These are phyloP conservation scores for Eragrostis curvula DNA, from an alignment of 176 grass and related monocot species.

Conservation along the genomic window DNA sequence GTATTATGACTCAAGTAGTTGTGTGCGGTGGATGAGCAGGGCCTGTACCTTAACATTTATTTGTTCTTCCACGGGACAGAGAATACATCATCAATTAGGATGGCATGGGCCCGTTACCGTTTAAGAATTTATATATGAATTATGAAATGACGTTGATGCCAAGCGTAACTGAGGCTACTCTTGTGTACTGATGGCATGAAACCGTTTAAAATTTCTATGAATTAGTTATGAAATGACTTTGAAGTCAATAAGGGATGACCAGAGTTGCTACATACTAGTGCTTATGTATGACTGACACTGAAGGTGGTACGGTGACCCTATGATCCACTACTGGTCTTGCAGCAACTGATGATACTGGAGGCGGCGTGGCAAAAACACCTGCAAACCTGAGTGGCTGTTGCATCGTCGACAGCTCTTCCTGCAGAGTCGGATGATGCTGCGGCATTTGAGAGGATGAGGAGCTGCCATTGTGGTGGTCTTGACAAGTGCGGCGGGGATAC, in stretches of 20 bases:
- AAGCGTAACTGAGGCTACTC: not conserved
- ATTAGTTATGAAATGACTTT: too few relatives aligned
- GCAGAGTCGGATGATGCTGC: slow-evolving; percentile 9
- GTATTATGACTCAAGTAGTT: not conserved
- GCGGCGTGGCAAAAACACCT: slow-evolving; percentile 6
- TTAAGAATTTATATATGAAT: not conserved
- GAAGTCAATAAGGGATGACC: too few relatives aligned
- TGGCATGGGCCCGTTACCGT: not conserved
- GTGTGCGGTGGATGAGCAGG: not conserved
- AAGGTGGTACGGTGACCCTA: slow-evolving; percentile 33
- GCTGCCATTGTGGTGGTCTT: not conserved
- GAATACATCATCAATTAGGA: not conserved
- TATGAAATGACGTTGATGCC: not conserved
- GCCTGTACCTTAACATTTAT: not conserved
- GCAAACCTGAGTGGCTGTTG: slow-evolving; percentile 30
- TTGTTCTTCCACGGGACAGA: too few relatives aligned
- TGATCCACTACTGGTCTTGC: not conserved
- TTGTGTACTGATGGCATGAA: slow-evolving; percentile 38
- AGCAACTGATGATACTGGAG: not conserved
- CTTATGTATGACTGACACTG: slow-evolving; percentile 31
- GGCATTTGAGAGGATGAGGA: not conserved
- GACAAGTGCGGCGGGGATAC: not conserved
- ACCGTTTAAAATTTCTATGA: too few relatives aligned
- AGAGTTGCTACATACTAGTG: not conserved
- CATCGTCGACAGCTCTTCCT: slow-evolving; percentile 1